Base-by-base conservation (phyloP, 305 asterid species). In the Solanum hybrid region DNA sequence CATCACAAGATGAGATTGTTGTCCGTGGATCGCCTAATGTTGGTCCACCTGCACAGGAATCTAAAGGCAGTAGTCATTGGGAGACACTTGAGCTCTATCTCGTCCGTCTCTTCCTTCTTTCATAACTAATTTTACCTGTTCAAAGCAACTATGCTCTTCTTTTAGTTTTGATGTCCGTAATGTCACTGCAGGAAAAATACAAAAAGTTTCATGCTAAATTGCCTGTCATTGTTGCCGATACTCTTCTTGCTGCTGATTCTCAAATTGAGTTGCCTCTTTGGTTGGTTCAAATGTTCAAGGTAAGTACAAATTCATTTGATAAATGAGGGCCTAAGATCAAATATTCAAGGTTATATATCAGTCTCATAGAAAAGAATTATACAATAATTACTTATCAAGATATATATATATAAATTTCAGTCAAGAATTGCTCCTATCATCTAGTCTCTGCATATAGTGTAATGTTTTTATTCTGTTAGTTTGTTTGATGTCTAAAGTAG, bases 201-300 rank as follows among this genome's bases (percentile, higher is more conserved):
- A 93, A 86, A 86, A 86, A 92, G 81, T 93, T 92, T 91, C 98
- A 97, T 92, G 96, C 98, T 85, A 93, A 97, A 92, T 93, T 97
- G 91, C 99, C 99, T 40, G 90, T 93, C 88, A 88, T 95, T 92
- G 98, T 96, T 89, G 99, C 99, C 34, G 97, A 95, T 85, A 94
- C 99, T 89, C 99, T 97, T 89, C 98, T 97, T 89, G 95, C 97
- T 24, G 92, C 95, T 92, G 99, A 97, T 95, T 93, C 97, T 91
- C 98, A 94, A 92, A 94, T 96, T 90, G 99, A 95, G 87, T 91
- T 97, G 88, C 99, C 99, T 34, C 96, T 97, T 89, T 97, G 99
- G 99, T 88, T 97, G 96, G 96, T 96, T 91, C 95, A 94, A 85
- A 92, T 93, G 92, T 96, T 97, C 92, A 96, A 95, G 99, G 99